phyloP scores from a whole-genome alignment of 495 filamentous ascomycete genomes.

The Geopyxis carbonaria region DNA sequence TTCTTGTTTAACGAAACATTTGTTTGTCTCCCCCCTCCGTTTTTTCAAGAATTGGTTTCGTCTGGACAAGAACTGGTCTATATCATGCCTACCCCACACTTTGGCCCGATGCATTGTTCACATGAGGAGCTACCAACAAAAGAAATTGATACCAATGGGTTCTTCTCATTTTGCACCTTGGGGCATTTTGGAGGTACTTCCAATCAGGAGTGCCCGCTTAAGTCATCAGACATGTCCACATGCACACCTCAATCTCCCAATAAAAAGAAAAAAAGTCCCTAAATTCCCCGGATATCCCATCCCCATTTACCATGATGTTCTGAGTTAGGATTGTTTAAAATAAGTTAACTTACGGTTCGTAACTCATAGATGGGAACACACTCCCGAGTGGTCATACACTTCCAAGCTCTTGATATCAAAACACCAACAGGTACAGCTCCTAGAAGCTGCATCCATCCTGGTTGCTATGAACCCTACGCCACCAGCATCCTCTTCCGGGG shows the following conservation, averaged over 20 bases:
- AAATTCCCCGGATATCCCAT: too few species aligned
- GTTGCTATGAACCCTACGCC: conserved; percentile 65
- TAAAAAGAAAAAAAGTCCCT: too few species aligned
- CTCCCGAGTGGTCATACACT: conserved; percentile 92
- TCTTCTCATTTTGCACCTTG: conserved; percentile 1
- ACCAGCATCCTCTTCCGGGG: conserved; percentile 33
- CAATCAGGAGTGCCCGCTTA: too few species aligned
- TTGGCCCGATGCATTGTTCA: conserved; percentile 16
- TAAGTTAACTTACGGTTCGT: conserved; percentile 2
- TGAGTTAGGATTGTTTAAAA: neutral
- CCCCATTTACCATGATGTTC: too few species aligned
- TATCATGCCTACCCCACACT: conserved; percentile 28
- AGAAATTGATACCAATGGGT: conserved; percentile 1
- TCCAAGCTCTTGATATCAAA: conserved; percentile 98
- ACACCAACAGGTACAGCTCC: conserved; percentile 95
- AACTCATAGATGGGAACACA: conserved; percentile 79
- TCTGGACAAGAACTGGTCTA: conserved; percentile 30
- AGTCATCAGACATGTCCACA: too few species aligned
- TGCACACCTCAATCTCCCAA: too few species aligned
- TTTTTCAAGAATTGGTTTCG: conserved; percentile 17
- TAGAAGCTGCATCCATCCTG: conserved; percentile 88
- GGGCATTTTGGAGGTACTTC: too few species aligned
- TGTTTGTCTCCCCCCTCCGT: conserved; percentile 61
- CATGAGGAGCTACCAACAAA: too few species aligned
- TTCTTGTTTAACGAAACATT: conserved; percentile 99